phyloP scores from a whole-genome alignment of 768 basidiomycete genomes.

The Suillus decipiens region DNA sequence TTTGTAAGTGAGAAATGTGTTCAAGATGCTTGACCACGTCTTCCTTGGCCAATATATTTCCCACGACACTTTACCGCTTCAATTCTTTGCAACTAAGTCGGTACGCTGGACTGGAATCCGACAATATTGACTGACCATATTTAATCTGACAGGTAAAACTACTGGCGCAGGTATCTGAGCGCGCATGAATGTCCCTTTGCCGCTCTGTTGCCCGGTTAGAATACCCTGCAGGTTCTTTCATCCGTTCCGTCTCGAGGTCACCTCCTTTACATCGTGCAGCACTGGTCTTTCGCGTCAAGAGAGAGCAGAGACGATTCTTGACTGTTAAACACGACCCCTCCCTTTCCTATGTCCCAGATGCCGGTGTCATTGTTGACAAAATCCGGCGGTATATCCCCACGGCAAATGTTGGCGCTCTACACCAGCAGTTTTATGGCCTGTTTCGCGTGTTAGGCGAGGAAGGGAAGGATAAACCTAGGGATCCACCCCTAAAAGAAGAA shows the following conservation, averaged over 20 bases:
- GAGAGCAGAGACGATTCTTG: slow-evolving; percentile 1
- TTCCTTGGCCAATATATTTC: slow-evolving; percentile 16
- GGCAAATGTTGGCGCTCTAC: slow-evolving; percentile 4
- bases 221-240: slow-evolving; percentile 27
- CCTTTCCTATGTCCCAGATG: slow-evolving; percentile 2
- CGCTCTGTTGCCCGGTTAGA: slow-evolving; percentile 38
- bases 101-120: slow-evolving; percentile 18
- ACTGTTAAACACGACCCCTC: background rate
- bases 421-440: slow-evolving; percentile 2
- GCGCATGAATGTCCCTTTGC: slow-evolving; percentile 65
- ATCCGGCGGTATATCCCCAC: slow-evolving; percentile 2
- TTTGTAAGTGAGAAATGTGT: slow-evolving; percentile 21
- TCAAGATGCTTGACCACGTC: slow-evolving; percentile 7
- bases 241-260: slow-evolving; percentile 18
- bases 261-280: background rate
- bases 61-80: slow-evolving; percentile 25
- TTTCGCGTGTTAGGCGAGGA: slow-evolving; percentile 1
- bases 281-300: slow-evolving; percentile 1
- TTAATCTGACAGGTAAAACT: slow-evolving; percentile 12
- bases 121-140: background rate
- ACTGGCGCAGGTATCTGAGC: slow-evolving; percentile 22
- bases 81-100: slow-evolving; percentile 9
- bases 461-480: background rate
- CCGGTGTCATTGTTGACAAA: slow-evolving; percentile 5
- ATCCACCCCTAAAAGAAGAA: slow-evolving; percentile 15